These are phyloP conservation scores for Amanita molliuscula DNA, from an alignment of 768 basidiomycete species.

Conservation along the genomic window DNA sequence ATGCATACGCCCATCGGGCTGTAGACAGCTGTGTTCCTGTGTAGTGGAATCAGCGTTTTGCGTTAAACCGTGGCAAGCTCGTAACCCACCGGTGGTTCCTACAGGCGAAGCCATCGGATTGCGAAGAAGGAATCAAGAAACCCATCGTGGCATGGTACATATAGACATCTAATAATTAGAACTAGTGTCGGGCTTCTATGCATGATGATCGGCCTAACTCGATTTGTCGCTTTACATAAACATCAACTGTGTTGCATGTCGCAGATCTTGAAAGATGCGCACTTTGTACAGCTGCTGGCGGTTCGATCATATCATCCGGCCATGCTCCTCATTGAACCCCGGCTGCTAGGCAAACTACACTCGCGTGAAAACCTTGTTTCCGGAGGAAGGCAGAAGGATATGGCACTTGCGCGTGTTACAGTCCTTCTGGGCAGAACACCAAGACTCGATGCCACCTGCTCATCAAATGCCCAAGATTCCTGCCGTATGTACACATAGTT, in stretches of 20 bases:
- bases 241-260: background rate
- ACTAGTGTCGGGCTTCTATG: background rate
- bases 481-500: background rate
- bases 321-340: constrained; percentile 1
- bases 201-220: background rate
- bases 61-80: background rate
- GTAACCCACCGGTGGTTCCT: constrained; percentile 1
- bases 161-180: background rate
- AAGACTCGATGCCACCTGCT: background rate
- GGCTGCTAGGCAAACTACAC: constrained; percentile 29
- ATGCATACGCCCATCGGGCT: constrained; percentile 44
- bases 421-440: constrained; percentile 31
- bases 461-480: background rate
- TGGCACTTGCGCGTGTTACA: constrained; percentile 43
- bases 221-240: background rate
- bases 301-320: constrained; percentile 3
- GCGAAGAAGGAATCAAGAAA: background rate
- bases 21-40: constrained; percentile 33
- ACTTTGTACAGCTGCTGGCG: background rate
- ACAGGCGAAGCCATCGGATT: background rate
- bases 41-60: background rate
- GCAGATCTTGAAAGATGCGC: background rate
- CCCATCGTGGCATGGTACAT: background rate
- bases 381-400: constrained; percentile 45
- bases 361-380: constrained; percentile 30